These are phyloP conservation scores for Yarrowia sp. DNA, from an alignment of 805 yeast species.

Conservation along the genomic window DNA sequence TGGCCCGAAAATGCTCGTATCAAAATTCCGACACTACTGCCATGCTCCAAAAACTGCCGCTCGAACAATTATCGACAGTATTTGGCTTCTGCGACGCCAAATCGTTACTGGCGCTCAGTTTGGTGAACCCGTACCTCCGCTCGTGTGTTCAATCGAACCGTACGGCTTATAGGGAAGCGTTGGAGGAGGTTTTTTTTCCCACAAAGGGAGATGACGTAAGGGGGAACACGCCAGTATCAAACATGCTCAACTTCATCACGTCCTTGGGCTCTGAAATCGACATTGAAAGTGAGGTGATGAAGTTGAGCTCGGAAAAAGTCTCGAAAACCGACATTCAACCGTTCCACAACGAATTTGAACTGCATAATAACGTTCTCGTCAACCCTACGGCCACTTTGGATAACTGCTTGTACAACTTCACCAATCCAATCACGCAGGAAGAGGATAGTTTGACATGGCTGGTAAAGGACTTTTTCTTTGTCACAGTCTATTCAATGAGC, in stretches of 20 bases:
- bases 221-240: neutral
- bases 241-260: conserved; percentile 3
- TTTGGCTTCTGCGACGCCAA: neutral
- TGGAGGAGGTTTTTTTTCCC: neutral
- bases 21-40: neutral
- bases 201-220: neutral
- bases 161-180: neutral
- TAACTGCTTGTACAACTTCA: conserved; percentile 1
- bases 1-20: neutral
- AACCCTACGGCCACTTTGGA: conserved; percentile 5
- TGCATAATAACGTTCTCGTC: conserved; percentile 12
- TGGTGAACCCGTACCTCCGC: neutral
- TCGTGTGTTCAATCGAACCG: conserved; percentile 1
- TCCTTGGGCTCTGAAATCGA: neutral
- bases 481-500: conserved; percentile 8
- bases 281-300: neutral
- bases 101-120: neutral
- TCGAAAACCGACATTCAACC: neutral
- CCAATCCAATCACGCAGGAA: conserved; percentile 4
- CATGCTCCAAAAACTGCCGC: conserved; percentile 3
- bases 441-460: neutral
- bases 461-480: neutral
- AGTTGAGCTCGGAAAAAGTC: neutral
- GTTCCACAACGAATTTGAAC: conserved; percentile 4
- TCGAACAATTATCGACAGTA: conserved; percentile 2